phyloP scores from a whole-genome alignment of 2,329 filamentous ascomycete species.

The Fusarium subtropicale region DNA sequence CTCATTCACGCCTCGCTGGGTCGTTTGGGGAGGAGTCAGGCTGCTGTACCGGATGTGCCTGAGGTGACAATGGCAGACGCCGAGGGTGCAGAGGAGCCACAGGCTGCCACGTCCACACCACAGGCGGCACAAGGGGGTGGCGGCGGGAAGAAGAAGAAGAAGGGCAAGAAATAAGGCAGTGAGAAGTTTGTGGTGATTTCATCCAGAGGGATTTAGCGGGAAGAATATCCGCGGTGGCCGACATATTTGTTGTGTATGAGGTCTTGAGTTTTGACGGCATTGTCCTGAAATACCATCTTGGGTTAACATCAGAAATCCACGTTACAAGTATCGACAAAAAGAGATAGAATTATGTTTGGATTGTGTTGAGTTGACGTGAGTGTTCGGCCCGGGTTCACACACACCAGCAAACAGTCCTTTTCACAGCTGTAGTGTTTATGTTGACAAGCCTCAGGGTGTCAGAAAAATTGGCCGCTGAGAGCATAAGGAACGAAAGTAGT shows the following conservation, averaged over 20 bases:
- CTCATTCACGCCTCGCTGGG: conserved; percentile 79
- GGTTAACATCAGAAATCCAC: not conserved
- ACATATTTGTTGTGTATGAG: not conserved
- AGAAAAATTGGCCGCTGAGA: no score
- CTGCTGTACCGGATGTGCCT: conserved; percentile 61
- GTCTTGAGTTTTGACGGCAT: not conserved
- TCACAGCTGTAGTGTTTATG: not conserved
- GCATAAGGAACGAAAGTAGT: not conserved
- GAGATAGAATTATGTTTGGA: not conserved
- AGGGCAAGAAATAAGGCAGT: conserved; percentile 60
- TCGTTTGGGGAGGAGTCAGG: conserved; percentile 76
- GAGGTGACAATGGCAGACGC: conserved; percentile 60
- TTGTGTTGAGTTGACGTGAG: not conserved
- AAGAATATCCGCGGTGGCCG: not conserved
- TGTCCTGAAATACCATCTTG: not conserved
- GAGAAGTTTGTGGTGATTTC: not conserved
- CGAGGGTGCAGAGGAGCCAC: conserved; percentile 42
- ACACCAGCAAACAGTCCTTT: not conserved
- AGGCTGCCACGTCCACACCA: conserved; percentile 44
- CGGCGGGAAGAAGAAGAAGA: conserved; percentile 70
- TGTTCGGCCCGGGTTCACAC: not conserved
- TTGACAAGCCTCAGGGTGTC: not conserved
- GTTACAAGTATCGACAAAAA: not conserved
- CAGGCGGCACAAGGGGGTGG: conserved; percentile 49
- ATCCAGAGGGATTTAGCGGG: not conserved